Conservation (phyloP, 2,329 filamentous ascomycete genomes). For the Penicillium sp. region DNA sequence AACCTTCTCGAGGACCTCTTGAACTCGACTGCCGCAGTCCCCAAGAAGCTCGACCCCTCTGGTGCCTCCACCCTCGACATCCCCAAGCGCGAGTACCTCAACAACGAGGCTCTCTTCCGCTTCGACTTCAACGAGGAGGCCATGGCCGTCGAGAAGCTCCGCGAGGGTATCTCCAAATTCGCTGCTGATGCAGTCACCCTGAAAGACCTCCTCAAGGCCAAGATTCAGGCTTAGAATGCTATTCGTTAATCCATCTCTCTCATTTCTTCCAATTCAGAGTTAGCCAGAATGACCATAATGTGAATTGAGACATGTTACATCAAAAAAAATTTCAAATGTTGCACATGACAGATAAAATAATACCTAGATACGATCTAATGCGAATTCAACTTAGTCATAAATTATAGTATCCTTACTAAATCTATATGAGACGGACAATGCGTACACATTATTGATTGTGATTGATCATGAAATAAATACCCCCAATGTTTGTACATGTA, state of each 20-base stretch:
- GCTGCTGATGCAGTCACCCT: slow-evolving; percentile 91
- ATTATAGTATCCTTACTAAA: neutral
- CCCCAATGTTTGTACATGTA: neutral
- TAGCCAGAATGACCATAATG: slow-evolving; percentile 1
- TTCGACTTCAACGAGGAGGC: slow-evolving; percentile 99
- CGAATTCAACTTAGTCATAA: slow-evolving; percentile 1
- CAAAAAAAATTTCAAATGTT: neutral
- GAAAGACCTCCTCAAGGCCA: slow-evolving; percentile 85
- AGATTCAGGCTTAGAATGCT: slow-evolving; percentile 57
- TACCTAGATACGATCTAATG: neutral
- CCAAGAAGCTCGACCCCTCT: slow-evolving; percentile 84
- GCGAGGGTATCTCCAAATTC: slow-evolving; percentile 99
- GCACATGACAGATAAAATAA: neutral
- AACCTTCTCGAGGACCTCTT: slow-evolving; percentile 89
- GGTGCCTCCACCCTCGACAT: slow-evolving; percentile 66
- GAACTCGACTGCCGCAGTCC: slow-evolving; percentile 75
- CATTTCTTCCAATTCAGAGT: neutral
- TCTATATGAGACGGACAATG: too few relatives aligned
- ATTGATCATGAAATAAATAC: neutral
- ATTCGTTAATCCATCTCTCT: neutral
- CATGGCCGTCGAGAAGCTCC: slow-evolving; percentile 99
- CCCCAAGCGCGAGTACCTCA: slow-evolving; percentile 85
- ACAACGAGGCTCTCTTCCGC: slow-evolving; percentile 85
- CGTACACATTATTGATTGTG: neutral
- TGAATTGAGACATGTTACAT: neutral